Evolutionary conservation across 164 flowering plant species (phyloP).

Genomic region (Chimonanthus praecox): DNA sequence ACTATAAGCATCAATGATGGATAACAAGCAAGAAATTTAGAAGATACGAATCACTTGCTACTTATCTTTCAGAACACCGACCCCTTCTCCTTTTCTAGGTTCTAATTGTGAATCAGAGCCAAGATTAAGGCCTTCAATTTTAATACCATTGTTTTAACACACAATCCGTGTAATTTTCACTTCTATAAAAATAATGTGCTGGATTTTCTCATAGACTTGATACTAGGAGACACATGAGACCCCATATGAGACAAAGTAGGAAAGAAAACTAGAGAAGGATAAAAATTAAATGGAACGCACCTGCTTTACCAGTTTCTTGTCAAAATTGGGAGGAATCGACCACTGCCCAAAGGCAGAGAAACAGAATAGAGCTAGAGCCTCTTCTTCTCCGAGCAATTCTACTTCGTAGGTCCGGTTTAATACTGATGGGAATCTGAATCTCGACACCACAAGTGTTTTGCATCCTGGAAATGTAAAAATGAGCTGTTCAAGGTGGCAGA

Average conservation of each 20-base stretch:
- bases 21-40: no score
- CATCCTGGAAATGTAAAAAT: constrained; percentile 45
- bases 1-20: no score
- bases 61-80: no score
- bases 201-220: background rate
- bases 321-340: constrained; percentile 37
- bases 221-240: background rate
- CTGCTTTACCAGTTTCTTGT: constrained; percentile 53
- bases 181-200: background rate
- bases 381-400: constrained; percentile 51
- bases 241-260: background rate
- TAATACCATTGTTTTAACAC: background rate
- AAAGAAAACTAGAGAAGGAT: background rate
- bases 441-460: constrained; percentile 59
- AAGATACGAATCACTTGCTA: no score
- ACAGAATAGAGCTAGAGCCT: constrained; percentile 61
- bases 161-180: background rate
- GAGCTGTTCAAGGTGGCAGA: constrained; percentile 47
- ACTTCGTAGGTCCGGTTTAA: constrained; percentile 30
- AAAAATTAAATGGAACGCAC: constrained; percentile 23
- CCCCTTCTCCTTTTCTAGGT: no score
- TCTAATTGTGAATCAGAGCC: background rate
- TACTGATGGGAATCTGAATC: constrained; percentile 29
- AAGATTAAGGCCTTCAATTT: background rate
- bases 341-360: constrained; percentile 50